Evolutionary conservation across 345 rosid species (phyloP), one percentile per base, ranked within the genome.

Genomic region (Dipteronia sinensis): DNA sequence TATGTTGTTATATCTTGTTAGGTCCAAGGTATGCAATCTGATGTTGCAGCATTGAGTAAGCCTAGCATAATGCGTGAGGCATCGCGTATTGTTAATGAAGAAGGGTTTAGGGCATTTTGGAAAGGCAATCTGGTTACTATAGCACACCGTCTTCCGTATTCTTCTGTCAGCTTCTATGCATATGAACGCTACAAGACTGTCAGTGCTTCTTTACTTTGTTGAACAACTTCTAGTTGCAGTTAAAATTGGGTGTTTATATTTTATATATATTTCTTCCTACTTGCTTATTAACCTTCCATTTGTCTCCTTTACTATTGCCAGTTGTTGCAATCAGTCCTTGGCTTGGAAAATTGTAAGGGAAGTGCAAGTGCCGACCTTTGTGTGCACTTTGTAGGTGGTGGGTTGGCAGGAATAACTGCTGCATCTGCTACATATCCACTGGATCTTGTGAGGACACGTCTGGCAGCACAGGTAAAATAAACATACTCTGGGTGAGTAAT

Each of bases 21-120:
- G 99, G 90, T 96, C 78, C 99, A 94, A 91, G 99, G 99, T 7
- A 96, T 96, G 99, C 97, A 96, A 74, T 75, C 95, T 15, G 91
- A 92, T 84, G 92, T 86, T 56, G 81, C 92, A 44, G 75, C 88
- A 46, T 72, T 96, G 78, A 79, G 83, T 65, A 89, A 90, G 82
- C 83, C 93, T 68, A 72, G 92, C 78, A 82, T 96, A 76, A 92
- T 90, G 94, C 87, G 78, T 1, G 99, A 96, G 83, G 98, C 98
- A 73, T 92, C 97, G 0, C 91, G 98, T 23, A 86, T 96, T 68
- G 40, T 88, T 59, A 86, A 83, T 22, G 98, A 96, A 86, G 98
- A 96, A 83, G 99, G 99, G 29, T 83, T 90, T 80, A 88, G 92
- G 82, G 99, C 99, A 31, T 92, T 96, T 84, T 96, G 98, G 99